Percentiles rank a stretch among this genome's conserved stretches.
These are phyloP conservation scores for Prunus yedoensis DNA, from an alignment of 331 rosid genomes.

Conservation along the genomic window DNA sequence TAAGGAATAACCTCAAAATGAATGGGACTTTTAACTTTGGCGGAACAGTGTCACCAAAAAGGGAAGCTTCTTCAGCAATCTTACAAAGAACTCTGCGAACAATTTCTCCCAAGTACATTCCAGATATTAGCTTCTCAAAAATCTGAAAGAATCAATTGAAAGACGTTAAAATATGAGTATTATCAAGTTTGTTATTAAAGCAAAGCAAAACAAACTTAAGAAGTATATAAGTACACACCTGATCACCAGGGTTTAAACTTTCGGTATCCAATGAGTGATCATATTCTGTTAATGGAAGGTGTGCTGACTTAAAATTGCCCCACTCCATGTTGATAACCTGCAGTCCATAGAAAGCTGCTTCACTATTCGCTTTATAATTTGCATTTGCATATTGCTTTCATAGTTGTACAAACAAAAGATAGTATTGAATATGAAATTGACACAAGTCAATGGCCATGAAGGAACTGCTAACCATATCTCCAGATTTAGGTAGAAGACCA, in stretches of 20 bases:
- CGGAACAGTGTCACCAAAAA: constrained; percentile 49
- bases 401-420: neutral
- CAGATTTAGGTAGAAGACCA: constrained; percentile 69
- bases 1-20: constrained; percentile 37
- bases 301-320: constrained; percentile 76
- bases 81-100: constrained; percentile 44
- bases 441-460: neutral
- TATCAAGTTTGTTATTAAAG: neutral
- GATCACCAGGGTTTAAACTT: constrained; percentile 55
- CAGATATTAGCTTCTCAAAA: constrained; percentile 55
- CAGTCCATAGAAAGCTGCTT: constrained; percentile 13
- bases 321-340: constrained; percentile 96
- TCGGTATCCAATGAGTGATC: constrained; percentile 62
- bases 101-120: constrained; percentile 56
- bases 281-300: constrained; percentile 72
- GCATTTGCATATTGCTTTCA: neutral
- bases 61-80: constrained; percentile 50
- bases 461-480: constrained; percentile 69
- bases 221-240: constrained; percentile 30
- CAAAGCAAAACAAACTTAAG: neutral
- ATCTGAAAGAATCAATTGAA: constrained; percentile 26
- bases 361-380: constrained; percentile 3
- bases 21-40: constrained; percentile 40
- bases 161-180: neutral
- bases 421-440: neutral